Percentiles rank a stretch among this genome's conserved stretches.
These are phyloP conservation scores for Trametes cingulata DNA, from an alignment of 768 basidiomycete species.

Conservation along the genomic window DNA sequence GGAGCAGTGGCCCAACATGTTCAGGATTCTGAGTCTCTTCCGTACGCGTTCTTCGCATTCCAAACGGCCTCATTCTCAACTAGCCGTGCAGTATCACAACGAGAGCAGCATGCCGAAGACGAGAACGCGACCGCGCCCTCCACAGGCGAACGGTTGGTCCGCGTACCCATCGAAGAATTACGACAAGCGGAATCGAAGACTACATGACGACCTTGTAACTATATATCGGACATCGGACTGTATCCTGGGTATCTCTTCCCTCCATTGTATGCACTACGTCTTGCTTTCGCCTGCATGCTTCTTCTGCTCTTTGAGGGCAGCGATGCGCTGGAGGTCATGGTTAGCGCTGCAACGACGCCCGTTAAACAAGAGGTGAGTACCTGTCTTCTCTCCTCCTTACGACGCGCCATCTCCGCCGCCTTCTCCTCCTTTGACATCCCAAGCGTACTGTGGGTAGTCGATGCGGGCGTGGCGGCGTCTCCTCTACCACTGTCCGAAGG, in stretches of 20 bases:
- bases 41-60: slow-evolving; percentile 41
- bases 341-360: neutral
- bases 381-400: slow-evolving; percentile 91
- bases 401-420: slow-evolving; percentile 86
- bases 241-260: slow-evolving; percentile 10
- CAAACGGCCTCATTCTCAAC: neutral
- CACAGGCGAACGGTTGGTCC: slow-evolving; percentile 63
- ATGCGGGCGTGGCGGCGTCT: slow-evolving; percentile 24
- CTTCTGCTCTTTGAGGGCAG: slow-evolving; percentile 80
- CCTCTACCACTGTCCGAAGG: slow-evolving; percentile 25
- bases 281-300: slow-evolving; percentile 43
- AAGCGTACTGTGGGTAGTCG: slow-evolving; percentile 36
- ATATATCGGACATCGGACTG: neutral
- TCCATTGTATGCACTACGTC: slow-evolving; percentile 16
- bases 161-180: slow-evolving; percentile 72
- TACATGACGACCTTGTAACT: neutral
- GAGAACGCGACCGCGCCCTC: slow-evolving; percentile 24
- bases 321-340: slow-evolving; percentile 58
- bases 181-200: slow-evolving; percentile 35
- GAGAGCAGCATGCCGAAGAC: slow-evolving; percentile 38
- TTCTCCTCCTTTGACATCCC: slow-evolving; percentile 87
- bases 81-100: slow-evolving; percentile 47
- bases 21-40: slow-evolving; percentile 69
- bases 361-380: slow-evolving; percentile 40
- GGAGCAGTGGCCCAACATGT: slow-evolving; percentile 83